Evolutionary conservation across 2,329 filamentous ascomycete species (phyloP).

Genomic region (Teratosphaeriaceae sp.): DNA sequence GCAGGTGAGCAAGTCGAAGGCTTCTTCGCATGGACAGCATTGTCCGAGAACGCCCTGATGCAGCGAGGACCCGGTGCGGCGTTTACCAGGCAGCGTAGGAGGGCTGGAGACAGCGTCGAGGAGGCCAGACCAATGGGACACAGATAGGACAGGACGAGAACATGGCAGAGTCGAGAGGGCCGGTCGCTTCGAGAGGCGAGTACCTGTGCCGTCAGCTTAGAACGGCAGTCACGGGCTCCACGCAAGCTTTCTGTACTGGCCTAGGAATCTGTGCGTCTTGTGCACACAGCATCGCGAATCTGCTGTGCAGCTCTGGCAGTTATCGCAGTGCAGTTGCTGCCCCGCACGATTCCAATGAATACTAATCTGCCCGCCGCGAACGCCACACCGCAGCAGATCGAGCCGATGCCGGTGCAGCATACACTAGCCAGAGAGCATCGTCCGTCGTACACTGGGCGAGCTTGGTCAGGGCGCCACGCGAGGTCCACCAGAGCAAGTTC

Average conservation of each 20-base stretch:
- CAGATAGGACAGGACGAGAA: neutral
- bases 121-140: no score
- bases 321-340: neutral
- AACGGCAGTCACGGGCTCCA: neutral
- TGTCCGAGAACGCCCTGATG: neutral
- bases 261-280: neutral
- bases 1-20: neutral
- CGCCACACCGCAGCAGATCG: no score
- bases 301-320: slow-evolving; percentile 1
- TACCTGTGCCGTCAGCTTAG: neutral
- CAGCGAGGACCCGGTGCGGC: no score
- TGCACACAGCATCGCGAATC: neutral
- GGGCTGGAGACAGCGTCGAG: no score
- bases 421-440: no score
- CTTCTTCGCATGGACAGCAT: neutral
- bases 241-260: neutral
- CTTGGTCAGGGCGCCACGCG: no score
- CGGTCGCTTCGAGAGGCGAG: neutral
- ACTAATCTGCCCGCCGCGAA: no score
- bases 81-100: no score
- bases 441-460: no score
- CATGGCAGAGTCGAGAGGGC: neutral
- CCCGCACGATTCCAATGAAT: neutral
- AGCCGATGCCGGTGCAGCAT: no score
- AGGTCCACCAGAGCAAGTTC: no score